Percentiles rank a stretch among this genome's conserved stretches.
Evolutionary conservation across 352 stramenopile species (phyloP).

Genomic region (Phytopythium sindhum): DNA sequence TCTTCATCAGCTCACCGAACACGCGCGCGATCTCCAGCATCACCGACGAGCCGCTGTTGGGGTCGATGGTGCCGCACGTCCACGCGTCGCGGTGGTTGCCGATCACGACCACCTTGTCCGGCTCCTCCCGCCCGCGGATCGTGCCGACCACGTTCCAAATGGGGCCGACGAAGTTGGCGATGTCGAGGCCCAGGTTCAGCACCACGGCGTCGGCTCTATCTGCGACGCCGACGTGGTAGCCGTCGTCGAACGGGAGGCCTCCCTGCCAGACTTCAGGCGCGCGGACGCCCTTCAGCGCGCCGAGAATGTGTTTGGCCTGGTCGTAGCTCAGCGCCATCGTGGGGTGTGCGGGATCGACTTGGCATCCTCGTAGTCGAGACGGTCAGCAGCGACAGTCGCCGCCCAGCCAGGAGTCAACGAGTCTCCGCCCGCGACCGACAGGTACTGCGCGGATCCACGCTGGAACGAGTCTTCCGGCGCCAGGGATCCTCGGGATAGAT

Average conservation of each 20-base stretch:
- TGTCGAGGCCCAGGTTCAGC: constrained; percentile 59
- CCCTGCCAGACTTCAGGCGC: constrained; percentile 59
- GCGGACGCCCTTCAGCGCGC: constrained; percentile 50
- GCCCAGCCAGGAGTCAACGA: constrained; percentile 51
- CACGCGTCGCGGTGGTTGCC: constrained; percentile 91
- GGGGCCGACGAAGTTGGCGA: constrained; percentile 71
- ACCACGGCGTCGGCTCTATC: constrained; percentile 34
- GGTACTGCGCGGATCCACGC: constrained; percentile 83
- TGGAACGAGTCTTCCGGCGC: constrained; percentile 76
- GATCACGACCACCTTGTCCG: constrained; percentile 78
- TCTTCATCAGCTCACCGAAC: constrained; percentile 56
- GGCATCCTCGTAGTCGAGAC: constrained; percentile 39
- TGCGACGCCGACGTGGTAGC: constrained; percentile 69
- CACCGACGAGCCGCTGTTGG: constrained; percentile 71
- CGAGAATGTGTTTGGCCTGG: constrained; percentile 75
- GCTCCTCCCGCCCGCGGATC: constrained; percentile 54
- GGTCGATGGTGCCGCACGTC: constrained; percentile 83
- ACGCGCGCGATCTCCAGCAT: constrained; percentile 83
- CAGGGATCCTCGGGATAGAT: constrained; percentile 76
- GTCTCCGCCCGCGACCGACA: constrained; percentile 70
- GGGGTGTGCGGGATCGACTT: constrained; percentile 50
- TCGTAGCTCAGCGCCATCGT: constrained; percentile 75
- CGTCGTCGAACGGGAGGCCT: constrained; percentile 47
- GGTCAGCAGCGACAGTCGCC: constrained; percentile 36
- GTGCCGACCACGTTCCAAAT: constrained; percentile 86